Conservation (phyloP, 2,329 filamentous ascomycete genomes). For the Penicillium polonicum region DNA sequence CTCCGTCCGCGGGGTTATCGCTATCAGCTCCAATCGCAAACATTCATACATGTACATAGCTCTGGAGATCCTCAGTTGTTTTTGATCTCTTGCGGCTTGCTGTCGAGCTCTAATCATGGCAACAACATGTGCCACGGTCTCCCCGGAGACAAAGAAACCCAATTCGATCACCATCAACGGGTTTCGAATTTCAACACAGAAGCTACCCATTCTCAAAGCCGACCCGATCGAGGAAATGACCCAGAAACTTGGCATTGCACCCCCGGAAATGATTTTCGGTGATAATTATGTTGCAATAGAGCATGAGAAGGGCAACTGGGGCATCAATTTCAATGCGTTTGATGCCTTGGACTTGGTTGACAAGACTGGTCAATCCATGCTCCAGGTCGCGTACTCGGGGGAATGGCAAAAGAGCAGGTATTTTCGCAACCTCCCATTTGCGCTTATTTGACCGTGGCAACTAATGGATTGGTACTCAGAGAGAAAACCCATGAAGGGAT, state of each 20-base stretch:
- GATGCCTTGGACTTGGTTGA: slow-evolving; percentile 88
- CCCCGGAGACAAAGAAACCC: slow-evolving; percentile 46
- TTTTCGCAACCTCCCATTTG: neutral
- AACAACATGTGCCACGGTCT: slow-evolving; percentile 56
- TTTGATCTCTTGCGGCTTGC: slow-evolving; percentile 13
- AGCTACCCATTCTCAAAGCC: slow-evolving; percentile 91
- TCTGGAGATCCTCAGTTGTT: neutral
- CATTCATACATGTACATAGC: slow-evolving; percentile 7
- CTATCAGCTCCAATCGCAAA: slow-evolving; percentile 15
- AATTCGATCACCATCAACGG: slow-evolving; percentile 61
- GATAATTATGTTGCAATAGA: slow-evolving; percentile 81
- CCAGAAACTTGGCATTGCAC: slow-evolving; percentile 73
- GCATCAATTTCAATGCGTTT: slow-evolving; percentile 75
- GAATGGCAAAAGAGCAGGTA: slow-evolving; percentile 76
- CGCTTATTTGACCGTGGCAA: slow-evolving; percentile 13
- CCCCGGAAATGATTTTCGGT: slow-evolving; percentile 99
- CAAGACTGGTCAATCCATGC: slow-evolving; percentile 87
- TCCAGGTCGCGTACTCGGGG: slow-evolving; percentile 88
- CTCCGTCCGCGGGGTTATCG: slow-evolving; percentile 35
- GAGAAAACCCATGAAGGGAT: slow-evolving; percentile 80
- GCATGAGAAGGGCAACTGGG: slow-evolving; percentile 74
- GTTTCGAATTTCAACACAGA: slow-evolving; percentile 78
- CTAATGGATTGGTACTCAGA: slow-evolving; percentile 51
- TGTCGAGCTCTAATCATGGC: slow-evolving; percentile 18
- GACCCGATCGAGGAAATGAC: slow-evolving; percentile 86